Percentiles rank a stretch among this genome's conserved stretches.
These are phyloP conservation scores for Dactylonectria estremocensis DNA, from an alignment of 2,329 filamentous ascomycete genomes.

Conservation along the genomic window DNA sequence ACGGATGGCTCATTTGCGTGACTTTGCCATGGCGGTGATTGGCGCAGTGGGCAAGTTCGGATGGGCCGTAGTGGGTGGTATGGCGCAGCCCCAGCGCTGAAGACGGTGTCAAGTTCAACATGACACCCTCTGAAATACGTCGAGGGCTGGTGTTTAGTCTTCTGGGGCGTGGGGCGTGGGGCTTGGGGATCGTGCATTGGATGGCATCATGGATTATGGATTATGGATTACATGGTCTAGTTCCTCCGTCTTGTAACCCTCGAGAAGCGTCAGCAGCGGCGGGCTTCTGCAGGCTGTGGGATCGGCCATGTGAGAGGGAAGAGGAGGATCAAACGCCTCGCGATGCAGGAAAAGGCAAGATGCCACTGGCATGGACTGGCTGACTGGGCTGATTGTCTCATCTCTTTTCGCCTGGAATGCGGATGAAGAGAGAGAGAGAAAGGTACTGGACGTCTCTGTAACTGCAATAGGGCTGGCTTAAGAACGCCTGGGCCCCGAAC, in stretches of 20 bases:
- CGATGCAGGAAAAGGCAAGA: not conserved
- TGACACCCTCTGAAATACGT: no score
- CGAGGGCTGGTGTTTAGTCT: no score
- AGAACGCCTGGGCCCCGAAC: not conserved
- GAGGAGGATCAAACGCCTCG: not conserved
- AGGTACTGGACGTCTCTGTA: not conserved
- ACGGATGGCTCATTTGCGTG: no score
- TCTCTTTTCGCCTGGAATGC: not conserved
- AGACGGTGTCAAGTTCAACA: no score
- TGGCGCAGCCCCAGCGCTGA: no score
- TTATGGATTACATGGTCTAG: not conserved
- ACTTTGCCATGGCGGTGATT: no score
- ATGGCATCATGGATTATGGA: not conserved
- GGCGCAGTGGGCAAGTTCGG: no score
- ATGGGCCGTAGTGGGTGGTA: no score
- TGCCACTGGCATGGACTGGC: not conserved
- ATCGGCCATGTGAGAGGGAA: not conserved
- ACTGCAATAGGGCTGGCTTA: not conserved
- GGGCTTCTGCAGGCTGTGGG: not conserved
- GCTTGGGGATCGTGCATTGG: no score
- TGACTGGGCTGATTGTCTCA: slow-evolving; percentile 7
- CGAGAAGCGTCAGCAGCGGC: not conserved
- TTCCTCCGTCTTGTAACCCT: not conserved
- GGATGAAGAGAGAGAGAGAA: not conserved
- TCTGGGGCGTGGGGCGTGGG: no score